These are phyloP conservation scores for Fusarium scirpi DNA, from an alignment of 2,329 filamentous ascomycete species.

Conservation along the genomic window DNA sequence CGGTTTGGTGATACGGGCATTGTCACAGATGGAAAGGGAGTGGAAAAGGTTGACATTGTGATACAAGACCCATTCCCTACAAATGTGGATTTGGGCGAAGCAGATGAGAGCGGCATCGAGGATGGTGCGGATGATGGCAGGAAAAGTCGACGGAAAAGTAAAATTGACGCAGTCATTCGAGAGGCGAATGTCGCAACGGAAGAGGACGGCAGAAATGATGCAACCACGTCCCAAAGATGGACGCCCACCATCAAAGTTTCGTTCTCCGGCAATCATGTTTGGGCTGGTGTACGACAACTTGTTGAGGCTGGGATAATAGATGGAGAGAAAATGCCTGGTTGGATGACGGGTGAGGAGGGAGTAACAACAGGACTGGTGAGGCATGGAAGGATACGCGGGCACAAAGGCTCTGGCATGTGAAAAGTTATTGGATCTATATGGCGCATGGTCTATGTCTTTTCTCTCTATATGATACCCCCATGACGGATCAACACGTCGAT, in stretches of 20 bases:
- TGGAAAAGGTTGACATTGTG: constrained; percentile 71
- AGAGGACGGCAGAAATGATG: constrained; percentile 43
- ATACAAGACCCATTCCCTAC: constrained; percentile 69
- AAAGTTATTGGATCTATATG: constrained; percentile 31
- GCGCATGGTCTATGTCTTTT: constrained; percentile 45
- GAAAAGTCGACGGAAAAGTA: constrained; percentile 48
- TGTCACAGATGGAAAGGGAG: constrained; percentile 68
- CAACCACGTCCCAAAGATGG: constrained; percentile 49
- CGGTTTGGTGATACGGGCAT: constrained; percentile 75
- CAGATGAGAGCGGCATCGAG: constrained; percentile 42
- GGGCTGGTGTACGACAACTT: constrained; percentile 81
- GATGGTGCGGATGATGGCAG: constrained; percentile 19
- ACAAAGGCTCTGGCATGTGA: constrained; percentile 67
- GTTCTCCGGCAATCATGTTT: constrained; percentile 82
- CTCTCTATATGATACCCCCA: constrained; percentile 50
- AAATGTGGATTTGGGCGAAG: constrained; percentile 32
- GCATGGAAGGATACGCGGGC: constrained; percentile 71
- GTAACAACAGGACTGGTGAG: constrained; percentile 79
- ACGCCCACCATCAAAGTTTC: constrained; percentile 66
- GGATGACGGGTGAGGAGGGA: constrained; percentile 90
- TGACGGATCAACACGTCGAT: constrained; percentile 18
- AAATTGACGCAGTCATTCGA: constrained; percentile 52
- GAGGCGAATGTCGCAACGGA: constrained; percentile 45
- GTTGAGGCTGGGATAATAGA: constrained; percentile 82
- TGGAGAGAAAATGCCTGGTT: constrained; percentile 83